Conservation (phyloP, 129 eudicot species). For the Helichrysum umbraculigerum region DNA sequence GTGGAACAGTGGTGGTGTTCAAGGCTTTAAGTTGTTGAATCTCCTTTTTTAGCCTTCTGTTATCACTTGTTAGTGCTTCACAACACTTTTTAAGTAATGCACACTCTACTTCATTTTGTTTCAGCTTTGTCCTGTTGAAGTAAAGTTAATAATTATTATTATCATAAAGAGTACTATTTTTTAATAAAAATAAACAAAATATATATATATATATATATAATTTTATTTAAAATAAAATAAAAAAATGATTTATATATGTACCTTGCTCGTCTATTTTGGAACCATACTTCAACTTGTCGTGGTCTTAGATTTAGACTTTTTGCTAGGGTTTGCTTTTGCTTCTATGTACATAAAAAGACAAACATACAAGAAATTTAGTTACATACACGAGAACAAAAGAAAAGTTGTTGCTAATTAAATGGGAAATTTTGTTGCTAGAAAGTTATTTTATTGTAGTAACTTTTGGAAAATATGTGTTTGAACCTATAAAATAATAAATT, state of each 20-base stretch:
- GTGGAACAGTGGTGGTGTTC: conserved; percentile 7
- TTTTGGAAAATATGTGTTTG: neutral
- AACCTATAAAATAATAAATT: too few species aligned
- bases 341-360: conserved; percentile 32
- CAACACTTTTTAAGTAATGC: conserved; percentile 45
- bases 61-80: conserved; percentile 46
- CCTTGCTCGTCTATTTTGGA: conserved; percentile 84
- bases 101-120: conserved; percentile 61
- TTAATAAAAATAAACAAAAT: neutral
- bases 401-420: too few species aligned
- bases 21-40: conserved; percentile 44
- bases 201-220: neutral
- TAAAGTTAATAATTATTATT: neutral
- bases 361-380: conserved; percentile 2
- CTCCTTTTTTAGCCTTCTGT: conserved; percentile 44
- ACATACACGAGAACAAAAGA: neutral
- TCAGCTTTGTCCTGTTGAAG: conserved; percentile 50
- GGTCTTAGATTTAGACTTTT: conserved; percentile 51
- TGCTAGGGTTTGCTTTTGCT: conserved; percentile 62
- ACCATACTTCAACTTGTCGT: conserved; percentile 83
- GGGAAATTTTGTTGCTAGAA: too few species aligned
- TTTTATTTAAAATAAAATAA: neutral
- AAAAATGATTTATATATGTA: conserved; percentile 1
- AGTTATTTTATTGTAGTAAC: neutral
- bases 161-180: neutral